phyloP scores from a whole-genome alignment of 805 yeast genomes.

The Saturnispora halmiae region DNA sequence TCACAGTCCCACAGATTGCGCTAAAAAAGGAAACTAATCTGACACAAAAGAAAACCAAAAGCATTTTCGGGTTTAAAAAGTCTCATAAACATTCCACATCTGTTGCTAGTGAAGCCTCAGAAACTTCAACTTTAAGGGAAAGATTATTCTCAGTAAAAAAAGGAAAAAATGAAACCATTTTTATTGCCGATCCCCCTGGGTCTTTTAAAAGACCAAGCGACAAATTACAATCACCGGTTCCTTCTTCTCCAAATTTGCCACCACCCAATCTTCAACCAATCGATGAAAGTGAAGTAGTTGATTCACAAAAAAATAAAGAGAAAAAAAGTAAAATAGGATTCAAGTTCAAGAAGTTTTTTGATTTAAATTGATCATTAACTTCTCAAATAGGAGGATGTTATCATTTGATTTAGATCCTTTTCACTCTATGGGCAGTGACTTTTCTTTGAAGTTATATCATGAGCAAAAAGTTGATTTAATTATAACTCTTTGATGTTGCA shows the following conservation, averaged over 20 bases:
- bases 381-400: no score
- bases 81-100: constrained; percentile 8
- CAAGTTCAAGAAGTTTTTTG: constrained; percentile 24
- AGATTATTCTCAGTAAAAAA: neutral
- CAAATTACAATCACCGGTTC: no score
- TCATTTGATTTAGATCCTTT: no score
- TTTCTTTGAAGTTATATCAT: neutral
- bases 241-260: no score
- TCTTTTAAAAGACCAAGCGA: neutral
- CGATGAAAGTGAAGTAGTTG: neutral
- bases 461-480: no score
- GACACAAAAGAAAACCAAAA: constrained; percentile 1
- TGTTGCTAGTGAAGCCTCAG: constrained; percentile 8
- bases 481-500: no score
- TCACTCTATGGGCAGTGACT: no score
- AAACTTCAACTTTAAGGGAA: neutral
- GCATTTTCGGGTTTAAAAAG: constrained; percentile 10
- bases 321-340: constrained; percentile 11
- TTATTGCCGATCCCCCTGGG: no score
- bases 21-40: neutral
- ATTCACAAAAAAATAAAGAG: neutral
- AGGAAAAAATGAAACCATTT: no score
- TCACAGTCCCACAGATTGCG: constrained; percentile 1
- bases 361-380: no score
- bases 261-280: neutral